These are phyloP conservation scores for Acephala macrosclerotiorum DNA, from an alignment of 2,329 filamentous ascomycete species.

Conservation along the genomic window DNA sequence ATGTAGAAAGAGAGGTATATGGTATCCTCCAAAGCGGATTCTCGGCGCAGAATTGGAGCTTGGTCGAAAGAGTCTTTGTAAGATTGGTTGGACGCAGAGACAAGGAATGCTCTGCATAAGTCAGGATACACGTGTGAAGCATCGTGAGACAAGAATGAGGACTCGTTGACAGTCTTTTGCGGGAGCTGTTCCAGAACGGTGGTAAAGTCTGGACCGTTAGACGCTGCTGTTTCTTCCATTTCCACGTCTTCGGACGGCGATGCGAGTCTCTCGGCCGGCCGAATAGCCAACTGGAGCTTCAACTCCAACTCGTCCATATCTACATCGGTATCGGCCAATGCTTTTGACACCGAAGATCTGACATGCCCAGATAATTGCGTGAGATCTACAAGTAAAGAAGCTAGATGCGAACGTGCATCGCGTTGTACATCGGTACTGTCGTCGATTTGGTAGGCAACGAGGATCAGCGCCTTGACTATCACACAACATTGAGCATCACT, in stretches of 20 bases:
- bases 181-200: conserved; percentile 39
- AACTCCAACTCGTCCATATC: conserved; percentile 80
- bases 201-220: conserved; percentile 42
- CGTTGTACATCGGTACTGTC: conserved; percentile 61
- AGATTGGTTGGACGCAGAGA: conserved; percentile 55
- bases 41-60: conserved; percentile 60
- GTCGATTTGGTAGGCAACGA: conserved; percentile 64
- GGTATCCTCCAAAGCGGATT: conserved; percentile 63
- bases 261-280: conserved; percentile 60
- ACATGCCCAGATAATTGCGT: conserved; percentile 65
- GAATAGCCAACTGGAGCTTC: conserved; percentile 74
- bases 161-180: conserved; percentile 47
- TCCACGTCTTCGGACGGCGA: conserved; percentile 57
- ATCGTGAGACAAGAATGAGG: conserved; percentile 60
- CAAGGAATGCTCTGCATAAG: conserved; percentile 65
- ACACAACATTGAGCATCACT: conserved; percentile 69
- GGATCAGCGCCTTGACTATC: conserved; percentile 69
- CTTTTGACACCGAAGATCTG: conserved; percentile 70
- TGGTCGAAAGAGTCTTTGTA: conserved; percentile 51
- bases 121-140: conserved; percentile 62
- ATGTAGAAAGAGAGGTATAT: conserved; percentile 80
- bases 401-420: conserved; percentile 67
- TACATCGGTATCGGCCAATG: conserved; percentile 71
- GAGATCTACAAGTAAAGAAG: conserved; percentile 70
- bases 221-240: conserved; percentile 53